These are phyloP conservation scores for Sarcocystis neurona DNA, from an alignment of 169 alveolate species.

Conservation along the genomic window DNA sequence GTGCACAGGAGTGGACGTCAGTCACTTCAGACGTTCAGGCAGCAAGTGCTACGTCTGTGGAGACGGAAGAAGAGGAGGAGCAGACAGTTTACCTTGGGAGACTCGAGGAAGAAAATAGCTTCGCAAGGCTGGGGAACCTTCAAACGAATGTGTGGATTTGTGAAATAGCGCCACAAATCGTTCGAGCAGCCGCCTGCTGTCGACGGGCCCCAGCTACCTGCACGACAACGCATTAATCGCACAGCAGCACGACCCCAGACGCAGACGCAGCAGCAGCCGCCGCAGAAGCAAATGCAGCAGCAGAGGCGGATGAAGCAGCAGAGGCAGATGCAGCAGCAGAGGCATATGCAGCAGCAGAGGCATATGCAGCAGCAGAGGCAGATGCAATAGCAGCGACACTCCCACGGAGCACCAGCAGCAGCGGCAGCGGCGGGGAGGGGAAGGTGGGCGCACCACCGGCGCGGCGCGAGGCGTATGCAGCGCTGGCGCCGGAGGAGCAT, in stretches of 20 bases:
- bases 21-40: not conserved
- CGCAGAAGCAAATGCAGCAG: not conserved
- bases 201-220: slow-evolving; percentile 72
- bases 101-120: slow-evolving; percentile 74
- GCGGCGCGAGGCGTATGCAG: too few species aligned
- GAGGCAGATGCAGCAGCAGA: not conserved
- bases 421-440: too few species aligned
- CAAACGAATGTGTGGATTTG: slow-evolving; percentile 79
- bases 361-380: not conserved
- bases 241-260: not conserved
- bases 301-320: not conserved
- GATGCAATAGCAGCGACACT: not conserved
- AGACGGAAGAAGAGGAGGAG: not conserved
- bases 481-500: too few species aligned
- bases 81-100: slow-evolving; percentile 47
- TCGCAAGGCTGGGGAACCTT: slow-evolving; percentile 67
- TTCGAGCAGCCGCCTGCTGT: slow-evolving; percentile 81
- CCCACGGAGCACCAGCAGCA: too few species aligned
- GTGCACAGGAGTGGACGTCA: not conserved
- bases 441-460: too few species aligned
- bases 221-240: not conserved
- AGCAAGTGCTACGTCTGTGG: too few species aligned
- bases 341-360: not conserved
- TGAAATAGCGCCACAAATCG: slow-evolving; percentile 76
- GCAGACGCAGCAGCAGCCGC: not conserved